Base-by-base conservation (phyloP, 225 moss, liverwort and hornwort species). In the Anthoceros angustus region DNA sequence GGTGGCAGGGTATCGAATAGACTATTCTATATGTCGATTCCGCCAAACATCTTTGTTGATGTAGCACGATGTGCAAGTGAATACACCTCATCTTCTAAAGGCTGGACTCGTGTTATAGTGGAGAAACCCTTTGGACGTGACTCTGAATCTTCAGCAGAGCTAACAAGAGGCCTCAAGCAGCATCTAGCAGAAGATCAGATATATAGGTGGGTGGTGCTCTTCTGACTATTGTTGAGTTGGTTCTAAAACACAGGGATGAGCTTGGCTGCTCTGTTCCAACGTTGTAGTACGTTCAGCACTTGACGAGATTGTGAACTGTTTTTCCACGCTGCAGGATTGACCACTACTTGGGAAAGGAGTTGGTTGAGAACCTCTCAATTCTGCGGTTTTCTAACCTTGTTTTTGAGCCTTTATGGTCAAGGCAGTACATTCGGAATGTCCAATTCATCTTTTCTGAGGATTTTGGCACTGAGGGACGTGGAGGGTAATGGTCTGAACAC, bases 51-150 rank as follows among this genome's bases (percentile, higher is more conserved):
- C 42, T 95, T 95, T 73, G 75, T 95, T 72, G 91, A 95, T 77
- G 91, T 88, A 41, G 91, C 94, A 39, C 86, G 94, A 48, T 86
- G 77, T 73, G 86, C 88, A 39, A 91, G 94, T 75, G 70, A 74
- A 40, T 84, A 84, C 66, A 88, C 91, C 26, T 88, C 94, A 43
- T 88, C 95, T 39, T 42, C 77, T 46, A 77, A 74, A 65, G 89
- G 89, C 61, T 89, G 93, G 93, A 93, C 93, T 23, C 82, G 93
- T 68, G 84, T 93, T 39, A 93, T 93, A 32, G 93, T 93, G 43
- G 93, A 93, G 77, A 93, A 93, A 69, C 93, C 93, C 15, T 93
- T 93, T 72, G 93, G 93, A 48, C 85, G 93, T 49, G 93, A 93
- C 67, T 77, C 86, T 8, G 87, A 89, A 40, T 93, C 89, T 18